Conservation (phyloP, 768 basidiomycete genomes). For the Calocera cornea region DNA sequence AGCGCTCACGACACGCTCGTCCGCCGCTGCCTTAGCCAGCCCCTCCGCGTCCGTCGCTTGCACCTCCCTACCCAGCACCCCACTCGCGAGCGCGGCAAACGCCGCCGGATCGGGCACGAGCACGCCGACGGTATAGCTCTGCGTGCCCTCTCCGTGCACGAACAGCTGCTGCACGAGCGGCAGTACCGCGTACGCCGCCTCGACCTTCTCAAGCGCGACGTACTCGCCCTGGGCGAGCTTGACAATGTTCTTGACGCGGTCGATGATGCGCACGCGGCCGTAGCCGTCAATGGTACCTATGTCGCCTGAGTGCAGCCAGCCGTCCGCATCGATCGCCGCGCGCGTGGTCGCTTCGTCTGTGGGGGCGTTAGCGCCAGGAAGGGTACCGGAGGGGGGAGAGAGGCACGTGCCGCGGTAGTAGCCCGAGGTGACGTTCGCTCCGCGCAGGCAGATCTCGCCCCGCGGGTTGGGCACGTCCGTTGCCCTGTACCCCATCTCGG, state of each 20-base stretch:
- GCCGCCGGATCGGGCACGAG: constrained; percentile 70
- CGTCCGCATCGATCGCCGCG: constrained; percentile 68
- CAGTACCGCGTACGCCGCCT: constrained; percentile 58
- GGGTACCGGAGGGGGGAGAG: neutral
- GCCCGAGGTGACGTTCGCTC: constrained; percentile 42
- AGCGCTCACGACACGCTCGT: constrained; percentile 44
- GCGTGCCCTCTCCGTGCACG: constrained; percentile 80
- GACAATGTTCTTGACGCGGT: constrained; percentile 98
- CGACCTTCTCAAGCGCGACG: constrained; percentile 91
- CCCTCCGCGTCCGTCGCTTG: constrained; percentile 36
- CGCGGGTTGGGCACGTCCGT: constrained; percentile 83
- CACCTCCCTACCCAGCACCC: constrained; percentile 39
- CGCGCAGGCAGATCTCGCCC: constrained; percentile 76
- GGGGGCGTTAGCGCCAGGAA: constrained; percentile 10
- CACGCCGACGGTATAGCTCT: constrained; percentile 72
- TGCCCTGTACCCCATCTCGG: constrained; percentile 73
- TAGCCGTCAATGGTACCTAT: constrained; percentile 64
- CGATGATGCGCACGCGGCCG: constrained; percentile 82
- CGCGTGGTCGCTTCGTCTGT: constrained; percentile 71
- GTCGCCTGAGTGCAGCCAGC: constrained; percentile 88
- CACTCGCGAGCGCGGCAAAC: constrained; percentile 45
- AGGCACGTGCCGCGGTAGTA: constrained; percentile 60
- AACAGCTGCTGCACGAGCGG: constrained; percentile 67
- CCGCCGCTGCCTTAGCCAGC: constrained; percentile 41
- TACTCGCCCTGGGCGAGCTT: constrained; percentile 98